Evolutionary conservation across 257 asterid species (phyloP), one percentile per base, ranked within the genome.

Genomic region (Przewalskia tangutica): DNA sequence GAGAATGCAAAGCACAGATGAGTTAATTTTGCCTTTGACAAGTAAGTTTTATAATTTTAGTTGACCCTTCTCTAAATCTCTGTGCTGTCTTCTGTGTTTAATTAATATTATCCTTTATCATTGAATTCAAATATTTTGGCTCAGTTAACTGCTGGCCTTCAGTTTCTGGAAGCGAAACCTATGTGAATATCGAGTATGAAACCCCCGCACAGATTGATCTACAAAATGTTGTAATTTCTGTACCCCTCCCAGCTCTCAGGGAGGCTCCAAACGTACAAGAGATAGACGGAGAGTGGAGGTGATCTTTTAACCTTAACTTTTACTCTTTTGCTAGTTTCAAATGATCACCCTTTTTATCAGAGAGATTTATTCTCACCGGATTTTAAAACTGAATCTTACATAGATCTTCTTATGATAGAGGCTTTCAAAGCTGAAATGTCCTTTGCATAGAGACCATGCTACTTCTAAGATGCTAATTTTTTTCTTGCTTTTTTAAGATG

Each of bases 121-220:
- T 64, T 80, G 32, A 64, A 40, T 80, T 83, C 71, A 42, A 54
- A 60, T 80, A 32, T 78, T 64, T 83, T 83, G 14, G 82, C 83
- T 85, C 92, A 93, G 97, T 93, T 82, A 95, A 88, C 87, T 95
- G 98, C 89, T 95, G 98, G 99, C 99, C 98, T 84, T 89, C 97
- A 83, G 95, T 95, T 81, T 93, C 98, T 84, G 98, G 95, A 66
- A 91, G 82, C 75, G 98, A 95, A 85, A 95, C 98, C 86, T 92
- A 87, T 82, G 98, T 95, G 87, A 95, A 87, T 86, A 85, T 95
- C 63, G 99, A 95, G 86, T 93, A 95, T 84, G 99, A 95, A 91
- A 95, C 97, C 83, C 83, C 94, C 44, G 81, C 91, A 77, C 85
- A 82, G 87, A 93, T 93, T 88, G 92, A 89, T 87, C 92, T 95